Conservation (phyloP, 140 eudicot species). For the Oenanthe javanica region DNA sequence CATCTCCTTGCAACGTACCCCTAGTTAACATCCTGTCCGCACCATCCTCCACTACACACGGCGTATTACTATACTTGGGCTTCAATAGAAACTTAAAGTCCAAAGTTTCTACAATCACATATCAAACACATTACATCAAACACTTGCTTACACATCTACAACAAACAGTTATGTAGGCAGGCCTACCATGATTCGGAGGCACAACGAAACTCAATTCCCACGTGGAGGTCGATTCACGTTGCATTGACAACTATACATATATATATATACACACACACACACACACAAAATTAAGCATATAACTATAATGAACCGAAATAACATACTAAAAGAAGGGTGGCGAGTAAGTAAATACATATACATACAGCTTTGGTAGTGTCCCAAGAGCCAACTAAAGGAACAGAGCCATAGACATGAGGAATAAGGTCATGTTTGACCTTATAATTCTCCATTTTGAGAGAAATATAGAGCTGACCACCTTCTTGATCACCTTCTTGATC, state of each 20-base stretch:
- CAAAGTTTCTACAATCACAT: slow-evolving; percentile 49
- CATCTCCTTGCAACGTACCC: slow-evolving; percentile 77
- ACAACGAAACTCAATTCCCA: slow-evolving; percentile 93
- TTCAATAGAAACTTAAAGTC: slow-evolving; percentile 89
- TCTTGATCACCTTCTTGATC: slow-evolving; percentile 50
- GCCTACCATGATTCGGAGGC: slow-evolving; percentile 87
- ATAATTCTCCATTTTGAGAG: slow-evolving; percentile 81
- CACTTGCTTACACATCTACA: neutral
- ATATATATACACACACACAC: neutral
- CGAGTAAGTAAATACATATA: neutral
- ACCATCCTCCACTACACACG: slow-evolving; percentile 89
- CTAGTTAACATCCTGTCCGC: slow-evolving; percentile 55
- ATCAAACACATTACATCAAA: neutral
- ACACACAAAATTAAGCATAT: neutral
- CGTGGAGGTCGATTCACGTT: slow-evolving; percentile 80
- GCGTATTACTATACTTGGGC: slow-evolving; percentile 44
- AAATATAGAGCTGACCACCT: slow-evolving; percentile 94
- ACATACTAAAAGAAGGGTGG: neutral
- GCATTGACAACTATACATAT: slow-evolving; percentile 58
- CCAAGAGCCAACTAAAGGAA: slow-evolving; percentile 87
- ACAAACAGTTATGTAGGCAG: neutral
- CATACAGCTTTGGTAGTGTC: slow-evolving; percentile 83
- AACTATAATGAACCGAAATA: neutral
- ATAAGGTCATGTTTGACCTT: slow-evolving; percentile 48
- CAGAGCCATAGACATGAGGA: slow-evolving; percentile 88